Percentiles rank a stretch among this genome's conserved stretches.
phyloP scores from a whole-genome alignment of 2,329 filamentous ascomycete genomes.

The Diplodia corticola region DNA sequence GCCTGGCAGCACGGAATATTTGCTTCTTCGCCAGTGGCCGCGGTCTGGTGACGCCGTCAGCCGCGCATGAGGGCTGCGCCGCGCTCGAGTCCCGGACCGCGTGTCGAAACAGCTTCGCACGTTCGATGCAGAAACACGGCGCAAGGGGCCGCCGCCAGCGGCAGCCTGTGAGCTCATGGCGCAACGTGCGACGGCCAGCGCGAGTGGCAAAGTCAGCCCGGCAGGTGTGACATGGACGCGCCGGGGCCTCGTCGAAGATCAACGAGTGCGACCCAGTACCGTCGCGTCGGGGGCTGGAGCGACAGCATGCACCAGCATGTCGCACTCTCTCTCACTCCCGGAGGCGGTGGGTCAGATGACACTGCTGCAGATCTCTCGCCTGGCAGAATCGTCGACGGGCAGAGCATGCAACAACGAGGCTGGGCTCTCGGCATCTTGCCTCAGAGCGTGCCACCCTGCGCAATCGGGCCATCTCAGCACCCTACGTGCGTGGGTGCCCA shows the following conservation, averaged over 20 bases:
- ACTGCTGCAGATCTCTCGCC: neutral
- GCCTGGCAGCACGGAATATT: conserved; percentile 1
- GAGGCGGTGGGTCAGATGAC: conserved; percentile 2
- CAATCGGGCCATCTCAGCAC: conserved; percentile 4
- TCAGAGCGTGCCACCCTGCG: neutral
- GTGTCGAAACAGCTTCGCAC: conserved; percentile 11
- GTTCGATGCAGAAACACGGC: neutral
- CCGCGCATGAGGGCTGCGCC: conserved; percentile 13
- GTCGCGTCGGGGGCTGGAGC: neutral
- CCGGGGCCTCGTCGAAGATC: neutral
- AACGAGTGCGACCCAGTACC: neutral
- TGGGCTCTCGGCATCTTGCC: conserved; percentile 9
- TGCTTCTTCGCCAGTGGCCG: neutral
- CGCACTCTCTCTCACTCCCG: too few species aligned
- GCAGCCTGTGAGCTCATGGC: too few species aligned
- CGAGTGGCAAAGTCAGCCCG: neutral
- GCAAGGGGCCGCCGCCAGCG: neutral
- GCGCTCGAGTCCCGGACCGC: neutral
- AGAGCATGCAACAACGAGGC: neutral
- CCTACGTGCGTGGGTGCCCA: neutral
- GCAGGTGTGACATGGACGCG: conserved; percentile 5
- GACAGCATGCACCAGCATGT: too few species aligned
- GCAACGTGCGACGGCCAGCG: too few species aligned
- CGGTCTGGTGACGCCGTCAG: conserved; percentile 14
- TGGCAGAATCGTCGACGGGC: conserved; percentile 7